Evolutionary conservation across 2,329 filamentous ascomycete genomes (phyloP).

Genomic region (Epichloe brachyelytri): DNA sequence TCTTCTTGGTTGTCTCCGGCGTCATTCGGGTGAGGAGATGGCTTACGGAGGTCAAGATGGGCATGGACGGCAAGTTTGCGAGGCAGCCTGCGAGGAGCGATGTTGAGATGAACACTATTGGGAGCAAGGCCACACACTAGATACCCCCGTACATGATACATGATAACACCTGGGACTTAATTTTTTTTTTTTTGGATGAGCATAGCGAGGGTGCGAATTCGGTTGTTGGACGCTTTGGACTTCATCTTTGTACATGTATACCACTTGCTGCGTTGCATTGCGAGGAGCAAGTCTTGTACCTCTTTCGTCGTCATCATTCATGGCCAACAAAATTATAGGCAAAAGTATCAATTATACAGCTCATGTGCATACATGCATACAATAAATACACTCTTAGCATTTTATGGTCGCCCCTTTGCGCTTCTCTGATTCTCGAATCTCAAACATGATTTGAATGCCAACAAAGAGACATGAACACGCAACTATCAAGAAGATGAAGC

Average conservation of each 20-base stretch:
- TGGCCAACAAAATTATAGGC: background rate
- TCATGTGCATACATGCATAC: background rate
- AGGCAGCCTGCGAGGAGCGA: conserved; percentile 12
- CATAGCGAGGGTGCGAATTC: no score
- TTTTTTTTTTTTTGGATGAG: no score
- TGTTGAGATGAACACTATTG: conserved; percentile 14
- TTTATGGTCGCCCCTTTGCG: conserved; percentile 71
- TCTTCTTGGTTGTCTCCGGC: conserved; percentile 39
- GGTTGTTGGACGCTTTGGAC: no score
- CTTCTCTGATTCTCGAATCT: conserved; percentile 74
- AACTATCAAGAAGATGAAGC: conserved; percentile 56
- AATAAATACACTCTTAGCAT: conserved; percentile 31
- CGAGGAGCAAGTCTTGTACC: no score
- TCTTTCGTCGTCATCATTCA: no score
- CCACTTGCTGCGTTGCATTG: no score
- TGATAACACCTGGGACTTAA: no score
- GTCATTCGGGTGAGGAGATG: conserved; percentile 37
- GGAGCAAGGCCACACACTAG: background rate
- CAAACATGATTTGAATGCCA: conserved; percentile 90
- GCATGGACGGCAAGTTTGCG: conserved; percentile 29
- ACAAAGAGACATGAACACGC: conserved; percentile 70
- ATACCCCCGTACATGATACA: no score
- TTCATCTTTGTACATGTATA: no score
- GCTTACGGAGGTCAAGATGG: conserved; percentile 34
- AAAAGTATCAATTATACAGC: no score